Conservation (phyloP, 352 stramenopile species). For the Phytophthora pisi region DNA sequence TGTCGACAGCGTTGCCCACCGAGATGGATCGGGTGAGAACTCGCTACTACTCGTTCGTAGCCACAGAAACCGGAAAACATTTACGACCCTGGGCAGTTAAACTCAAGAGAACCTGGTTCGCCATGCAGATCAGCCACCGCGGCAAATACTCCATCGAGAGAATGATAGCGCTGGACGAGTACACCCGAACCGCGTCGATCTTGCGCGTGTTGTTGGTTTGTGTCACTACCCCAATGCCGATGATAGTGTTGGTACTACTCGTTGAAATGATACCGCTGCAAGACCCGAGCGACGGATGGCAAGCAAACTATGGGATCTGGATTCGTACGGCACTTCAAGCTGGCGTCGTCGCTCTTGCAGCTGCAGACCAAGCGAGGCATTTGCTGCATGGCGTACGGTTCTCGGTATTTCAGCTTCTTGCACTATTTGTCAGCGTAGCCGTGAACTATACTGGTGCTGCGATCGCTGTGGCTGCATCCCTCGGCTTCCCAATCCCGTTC, state of each 20-base stretch:
- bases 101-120: constrained; percentile 19
- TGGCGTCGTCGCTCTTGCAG: background rate
- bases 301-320: constrained; percentile 20
- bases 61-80: background rate
- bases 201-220: constrained; percentile 14
- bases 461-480: constrained; percentile 8
- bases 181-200: constrained; percentile 4
- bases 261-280: constrained; percentile 24
- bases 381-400: constrained; percentile 8
- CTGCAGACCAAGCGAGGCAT: constrained; percentile 8
- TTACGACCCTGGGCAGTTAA: constrained; percentile 3
- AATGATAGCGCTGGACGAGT: constrained; percentile 24
- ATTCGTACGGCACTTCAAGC: constrained; percentile 14
- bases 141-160: constrained; percentile 32
- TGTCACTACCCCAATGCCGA: constrained; percentile 9
- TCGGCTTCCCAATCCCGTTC: constrained; percentile 26
- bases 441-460: background rate
- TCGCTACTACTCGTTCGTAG: constrained; percentile 9
- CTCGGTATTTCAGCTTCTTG: background rate
- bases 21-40: background rate
- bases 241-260: constrained; percentile 9
- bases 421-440: constrained; percentile 7
- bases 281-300: constrained; percentile 16
- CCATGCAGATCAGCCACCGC: constrained; percentile 29
- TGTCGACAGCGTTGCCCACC: background rate